A percentile compares a stretch with the other conserved stretches of the same genome.
These are phyloP conservation scores for Epichloe baconii DNA, from an alignment of 2,329 filamentous ascomycete genomes.

Conservation along the genomic window DNA sequence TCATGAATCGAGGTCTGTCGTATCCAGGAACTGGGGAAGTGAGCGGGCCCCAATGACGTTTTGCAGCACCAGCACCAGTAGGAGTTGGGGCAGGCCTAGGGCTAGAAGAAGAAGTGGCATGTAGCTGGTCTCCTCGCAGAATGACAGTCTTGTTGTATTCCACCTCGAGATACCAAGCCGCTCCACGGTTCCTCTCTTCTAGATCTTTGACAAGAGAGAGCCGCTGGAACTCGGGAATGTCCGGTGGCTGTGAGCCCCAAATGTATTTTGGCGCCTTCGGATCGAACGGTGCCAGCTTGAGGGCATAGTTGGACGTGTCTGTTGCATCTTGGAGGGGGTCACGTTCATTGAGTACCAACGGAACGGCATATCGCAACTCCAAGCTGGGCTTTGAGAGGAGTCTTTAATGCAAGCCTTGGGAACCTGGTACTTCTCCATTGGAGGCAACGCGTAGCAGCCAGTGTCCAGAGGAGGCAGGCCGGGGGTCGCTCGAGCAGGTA, in stretches of 20 bases:
- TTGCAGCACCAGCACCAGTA: constrained; percentile 10
- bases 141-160: constrained; percentile 45
- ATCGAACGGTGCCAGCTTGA: constrained; percentile 25
- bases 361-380: constrained; percentile 46
- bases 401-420: constrained; percentile 46
- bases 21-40: constrained; percentile 8
- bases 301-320: constrained; percentile 25
- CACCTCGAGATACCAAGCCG: constrained; percentile 41
- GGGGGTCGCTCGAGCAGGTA: constrained; percentile 37
- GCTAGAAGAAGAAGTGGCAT: background rate
- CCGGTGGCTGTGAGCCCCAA: constrained; percentile 42
- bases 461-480: constrained; percentile 38
- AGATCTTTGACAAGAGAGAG: constrained; percentile 40
- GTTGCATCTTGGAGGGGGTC: constrained; percentile 13
- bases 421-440: constrained; percentile 33
- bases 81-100: constrained; percentile 4
- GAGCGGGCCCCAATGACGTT: constrained; percentile 14
- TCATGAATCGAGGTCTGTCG: constrained; percentile 15
- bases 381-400: constrained; percentile 40
- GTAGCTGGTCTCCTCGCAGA: constrained; percentile 29
- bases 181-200: constrained; percentile 32
- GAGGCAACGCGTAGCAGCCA: constrained; percentile 44
- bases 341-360: constrained; percentile 32
- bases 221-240: constrained; percentile 22
- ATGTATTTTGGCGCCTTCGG: constrained; percentile 28